phyloP scores from a whole-genome alignment of 371 early-diverging fungal genomes.

The Choanephora cucurbitarum region DNA sequence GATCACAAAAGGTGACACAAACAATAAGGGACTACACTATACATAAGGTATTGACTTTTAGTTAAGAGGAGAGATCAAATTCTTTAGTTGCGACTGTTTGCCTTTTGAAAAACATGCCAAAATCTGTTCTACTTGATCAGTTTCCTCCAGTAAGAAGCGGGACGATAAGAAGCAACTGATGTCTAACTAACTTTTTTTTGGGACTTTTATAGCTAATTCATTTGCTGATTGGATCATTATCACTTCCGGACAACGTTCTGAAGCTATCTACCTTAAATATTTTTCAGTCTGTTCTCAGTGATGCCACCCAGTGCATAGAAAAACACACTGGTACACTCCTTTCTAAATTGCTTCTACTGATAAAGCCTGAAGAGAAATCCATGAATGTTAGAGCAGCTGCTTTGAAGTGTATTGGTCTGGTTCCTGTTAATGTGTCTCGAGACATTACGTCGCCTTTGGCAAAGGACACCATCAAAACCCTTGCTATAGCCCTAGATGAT shows the following conservation, averaged over 20 bases:
- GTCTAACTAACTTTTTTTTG: no score
- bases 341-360: constrained; percentile 47
- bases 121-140: constrained; percentile 76
- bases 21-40: no score
- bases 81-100: constrained; percentile 81
- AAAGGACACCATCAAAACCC: constrained; percentile 57
- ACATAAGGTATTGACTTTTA: background rate
- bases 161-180: background rate
- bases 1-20: constrained; percentile 10
- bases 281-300: constrained; percentile 60
- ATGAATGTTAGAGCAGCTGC: constrained; percentile 67
- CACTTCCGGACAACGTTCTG: constrained; percentile 60
- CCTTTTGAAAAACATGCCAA: constrained; percentile 76
- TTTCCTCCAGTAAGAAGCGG: constrained; percentile 67
- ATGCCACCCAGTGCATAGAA: constrained; percentile 62
- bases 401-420: constrained; percentile 64
- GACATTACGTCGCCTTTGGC: constrained; percentile 63
- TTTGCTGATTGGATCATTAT: constrained; percentile 68
- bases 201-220: constrained; percentile 63
- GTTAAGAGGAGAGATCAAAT: constrained; percentile 55
- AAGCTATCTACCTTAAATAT: constrained; percentile 77
- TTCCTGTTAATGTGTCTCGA: constrained; percentile 63
- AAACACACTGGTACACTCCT: constrained; percentile 53
- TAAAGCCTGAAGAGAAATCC: constrained; percentile 27
- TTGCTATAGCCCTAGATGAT: constrained; percentile 76